Base-by-base conservation (phyloP, 768 basidiomycete genomes). In the Auricularia sp. region DNA sequence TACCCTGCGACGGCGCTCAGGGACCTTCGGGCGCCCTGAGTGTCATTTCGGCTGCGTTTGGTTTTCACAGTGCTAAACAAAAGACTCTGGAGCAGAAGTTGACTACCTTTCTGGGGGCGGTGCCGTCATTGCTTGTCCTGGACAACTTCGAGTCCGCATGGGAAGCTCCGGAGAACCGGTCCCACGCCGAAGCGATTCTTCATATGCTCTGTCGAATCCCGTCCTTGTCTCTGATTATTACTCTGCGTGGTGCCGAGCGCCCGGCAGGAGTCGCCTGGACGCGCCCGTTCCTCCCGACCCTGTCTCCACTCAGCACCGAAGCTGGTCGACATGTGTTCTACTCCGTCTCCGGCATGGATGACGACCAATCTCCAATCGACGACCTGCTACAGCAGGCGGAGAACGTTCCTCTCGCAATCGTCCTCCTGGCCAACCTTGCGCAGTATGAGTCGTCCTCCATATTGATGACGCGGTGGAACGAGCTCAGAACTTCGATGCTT, bases 1-100 rank as follows among this genome's bases (percentile, higher is more conserved):
- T 78, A 3, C 73, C 75, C 8, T 80, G 79, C 61, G 69, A 75
- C 58, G 24, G 16, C 24, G 56, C 56, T 8, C 16, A 59, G 24
- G 34, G 34, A 4, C 11, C 11, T 24, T 4, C 21, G 10, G 29
- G 24, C 10, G 11, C 14, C 4, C 56, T 59, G 4, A 24, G 7
- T 7, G 24, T 59, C 34, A 35, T 59, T 33, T 14, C 10, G 34
- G 29, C 11, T 14, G 34, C 56, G 1, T 59, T 59, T 59, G 56
- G 56, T 35, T 8, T 59, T 21, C 29, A 5, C 16, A 18, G 34
- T 24, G 18, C 24, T 7, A 29, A 14, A 14, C 29, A 14, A 10
- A 14, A 35, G 29, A 10, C 56, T 24, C 24, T 34, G 4, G 14
- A 59, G 24, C 21, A 35, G 56, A 14, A 14, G 29, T 18, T 59